Conservation (phyloP, 371 early-diverging fungal genomes). For the Mortierella sp. region DNA sequence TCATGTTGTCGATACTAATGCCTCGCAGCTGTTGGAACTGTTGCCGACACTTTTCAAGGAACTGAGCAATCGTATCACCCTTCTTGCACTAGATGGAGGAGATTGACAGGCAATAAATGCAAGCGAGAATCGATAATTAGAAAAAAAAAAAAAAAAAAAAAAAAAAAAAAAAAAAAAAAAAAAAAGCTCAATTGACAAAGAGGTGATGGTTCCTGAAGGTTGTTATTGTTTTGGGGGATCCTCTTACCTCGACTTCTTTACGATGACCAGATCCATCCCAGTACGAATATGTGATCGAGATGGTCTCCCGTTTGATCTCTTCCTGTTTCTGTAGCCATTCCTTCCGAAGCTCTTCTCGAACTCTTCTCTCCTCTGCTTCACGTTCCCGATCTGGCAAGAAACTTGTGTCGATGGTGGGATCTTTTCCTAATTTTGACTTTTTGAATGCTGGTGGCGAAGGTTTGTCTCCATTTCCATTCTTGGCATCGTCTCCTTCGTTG, state of each 20-base stretch:
- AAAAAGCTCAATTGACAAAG: background rate
- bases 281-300: constrained; percentile 89
- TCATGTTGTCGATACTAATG: constrained; percentile 86
- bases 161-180: background rate
- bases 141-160: background rate
- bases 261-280: constrained; percentile 98
- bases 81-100: constrained; percentile 74
- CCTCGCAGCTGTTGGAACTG: constrained; percentile 87
- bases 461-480: constrained; percentile 44
- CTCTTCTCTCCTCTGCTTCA: constrained; percentile 79
- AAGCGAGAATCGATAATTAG: no score
- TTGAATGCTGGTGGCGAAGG: constrained; percentile 36
- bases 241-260: constrained; percentile 74
- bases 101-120: no score
- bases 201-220: no score
- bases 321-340: constrained; percentile 88
- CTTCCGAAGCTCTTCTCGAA: constrained; percentile 80
- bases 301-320: constrained; percentile 79
- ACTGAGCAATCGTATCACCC: constrained; percentile 89
- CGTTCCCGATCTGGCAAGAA: constrained; percentile 94
- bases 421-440: constrained; percentile 79
- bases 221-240: background rate
- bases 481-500: constrained; percentile 13
- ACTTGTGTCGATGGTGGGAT: constrained; percentile 92
- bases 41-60: constrained; percentile 83